These are phyloP conservation scores for Ambrosiella xylebori DNA, from an alignment of 2,329 filamentous ascomycete species.

Conservation along the genomic window DNA sequence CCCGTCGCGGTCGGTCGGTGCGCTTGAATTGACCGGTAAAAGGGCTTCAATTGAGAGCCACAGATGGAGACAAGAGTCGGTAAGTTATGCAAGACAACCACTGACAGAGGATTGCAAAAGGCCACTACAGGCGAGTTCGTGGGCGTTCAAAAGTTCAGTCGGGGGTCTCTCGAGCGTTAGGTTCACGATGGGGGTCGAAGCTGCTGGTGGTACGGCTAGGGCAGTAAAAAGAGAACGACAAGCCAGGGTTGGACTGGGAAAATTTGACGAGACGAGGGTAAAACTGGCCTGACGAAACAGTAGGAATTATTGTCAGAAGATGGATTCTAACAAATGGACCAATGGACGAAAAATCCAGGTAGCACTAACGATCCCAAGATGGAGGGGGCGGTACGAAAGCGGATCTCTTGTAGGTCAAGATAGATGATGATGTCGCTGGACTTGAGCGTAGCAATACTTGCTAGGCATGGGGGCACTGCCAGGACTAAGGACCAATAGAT, in stretches of 20 bases:
- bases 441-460: not conserved
- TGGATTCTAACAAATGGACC: not conserved
- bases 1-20: constrained; percentile 10
- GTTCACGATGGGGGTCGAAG: not conserved
- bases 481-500: not conserved
- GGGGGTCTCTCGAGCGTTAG: not conserved
- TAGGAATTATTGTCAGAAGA: not conserved
- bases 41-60: not conserved
- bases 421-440: not conserved
- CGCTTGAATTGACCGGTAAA: not conserved
- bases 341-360: not conserved
- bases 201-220: not conserved
- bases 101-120: not conserved
- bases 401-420: not conserved
- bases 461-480: not conserved
- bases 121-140: not conserved
- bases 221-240: not conserved
- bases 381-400: not conserved
- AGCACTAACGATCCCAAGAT: not conserved
- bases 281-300: not conserved
- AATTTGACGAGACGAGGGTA: not conserved
- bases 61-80: not conserved
- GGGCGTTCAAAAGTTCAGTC: not conserved
- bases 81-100: not conserved
- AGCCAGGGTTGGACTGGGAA: not conserved